These are phyloP conservation scores for Neodidymelliopsis sp. DNA, from an alignment of 2,329 filamentous ascomycete species.

Conservation along the genomic window DNA sequence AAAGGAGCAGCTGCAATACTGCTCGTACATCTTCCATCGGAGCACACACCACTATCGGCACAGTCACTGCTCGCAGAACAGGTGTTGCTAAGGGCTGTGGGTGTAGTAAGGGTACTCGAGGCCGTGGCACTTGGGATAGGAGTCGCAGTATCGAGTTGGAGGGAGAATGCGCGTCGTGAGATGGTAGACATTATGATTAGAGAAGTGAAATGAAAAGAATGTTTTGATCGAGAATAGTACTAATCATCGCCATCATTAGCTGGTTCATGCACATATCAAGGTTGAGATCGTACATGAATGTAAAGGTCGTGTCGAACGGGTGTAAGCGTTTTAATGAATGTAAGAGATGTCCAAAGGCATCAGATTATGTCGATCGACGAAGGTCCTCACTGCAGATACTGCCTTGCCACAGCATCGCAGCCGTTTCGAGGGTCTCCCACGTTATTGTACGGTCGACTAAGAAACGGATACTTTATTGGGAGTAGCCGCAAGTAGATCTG, in stretches of 20 bases:
- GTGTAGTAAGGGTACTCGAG: background rate
- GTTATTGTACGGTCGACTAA: conserved; percentile 35
- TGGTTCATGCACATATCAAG: background rate
- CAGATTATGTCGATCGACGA: conserved; percentile 19
- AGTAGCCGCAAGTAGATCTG: conserved; percentile 30
- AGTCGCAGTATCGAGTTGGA: conserved; percentile 24
- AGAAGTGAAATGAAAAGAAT: conserved; percentile 11
- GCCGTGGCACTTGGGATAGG: conserved; percentile 12
- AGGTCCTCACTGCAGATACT: conserved; percentile 25
- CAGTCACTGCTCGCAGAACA: conserved; percentile 37
- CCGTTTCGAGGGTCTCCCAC: conserved; percentile 24
- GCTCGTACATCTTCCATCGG: conserved; percentile 27
- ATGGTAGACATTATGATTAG: conserved; percentile 43
- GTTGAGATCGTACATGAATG: conserved; percentile 10
- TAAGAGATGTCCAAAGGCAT: conserved; percentile 21
- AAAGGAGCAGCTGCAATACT: conserved; percentile 29
- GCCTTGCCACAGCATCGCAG: conserved; percentile 29
- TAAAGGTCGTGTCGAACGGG: conserved; percentile 18
- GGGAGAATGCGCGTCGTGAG: conserved; percentile 11
- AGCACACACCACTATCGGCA: conserved; percentile 35
- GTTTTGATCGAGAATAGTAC: conserved; percentile 3
- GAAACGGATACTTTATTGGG: conserved; percentile 35
- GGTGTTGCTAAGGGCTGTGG: conserved; percentile 21
- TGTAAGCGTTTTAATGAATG: conserved; percentile 25
- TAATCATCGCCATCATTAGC: background rate